Evolutionary conservation across 192 early-diverging fungal genomes (phyloP).

Genomic region (Rhizophagus clarus): DNA sequence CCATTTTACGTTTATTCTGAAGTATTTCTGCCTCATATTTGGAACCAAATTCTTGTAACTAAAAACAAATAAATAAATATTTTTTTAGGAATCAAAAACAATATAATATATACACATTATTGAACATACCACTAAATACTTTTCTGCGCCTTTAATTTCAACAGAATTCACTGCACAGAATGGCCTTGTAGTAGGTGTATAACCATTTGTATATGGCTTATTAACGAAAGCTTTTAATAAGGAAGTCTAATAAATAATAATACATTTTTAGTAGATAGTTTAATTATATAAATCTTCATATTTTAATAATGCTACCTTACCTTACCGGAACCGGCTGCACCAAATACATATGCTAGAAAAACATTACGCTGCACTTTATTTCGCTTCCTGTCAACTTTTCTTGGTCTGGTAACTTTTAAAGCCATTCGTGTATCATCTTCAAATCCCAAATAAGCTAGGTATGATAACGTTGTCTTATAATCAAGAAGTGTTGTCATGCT

Average conservation of each 20-base stretch:
- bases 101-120: neutral
- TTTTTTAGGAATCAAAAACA: neutral
- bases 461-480: constrained; percentile 85
- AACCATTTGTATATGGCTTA: constrained; percentile 76
- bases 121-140: constrained; percentile 83
- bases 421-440: constrained; percentile 87
- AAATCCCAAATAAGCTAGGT: constrained; percentile 96
- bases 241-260: constrained; percentile 60
- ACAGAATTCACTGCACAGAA: constrained; percentile 93
- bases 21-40: constrained; percentile 87
- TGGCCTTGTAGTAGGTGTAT: constrained; percentile 73
- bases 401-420: constrained; percentile 74
- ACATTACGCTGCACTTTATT: constrained; percentile 88
- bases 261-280: too few relatives aligned
- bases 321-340: constrained; percentile 92
- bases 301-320: constrained; percentile 38
- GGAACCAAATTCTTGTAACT: constrained; percentile 93
- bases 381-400: constrained; percentile 72
- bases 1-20: constrained; percentile 83
- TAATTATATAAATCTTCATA: too few relatives aligned
- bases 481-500: constrained; percentile 95
- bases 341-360: constrained; percentile 94
- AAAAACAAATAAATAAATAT: neutral
- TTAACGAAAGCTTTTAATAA: constrained; percentile 85
- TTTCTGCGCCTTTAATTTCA: constrained; percentile 91